Percentiles rank a stretch among this genome's conserved stretches.
Evolutionary conservation across 2,329 filamentous ascomycete species (phyloP).

Genomic region (Epicoccum nigrum): DNA sequence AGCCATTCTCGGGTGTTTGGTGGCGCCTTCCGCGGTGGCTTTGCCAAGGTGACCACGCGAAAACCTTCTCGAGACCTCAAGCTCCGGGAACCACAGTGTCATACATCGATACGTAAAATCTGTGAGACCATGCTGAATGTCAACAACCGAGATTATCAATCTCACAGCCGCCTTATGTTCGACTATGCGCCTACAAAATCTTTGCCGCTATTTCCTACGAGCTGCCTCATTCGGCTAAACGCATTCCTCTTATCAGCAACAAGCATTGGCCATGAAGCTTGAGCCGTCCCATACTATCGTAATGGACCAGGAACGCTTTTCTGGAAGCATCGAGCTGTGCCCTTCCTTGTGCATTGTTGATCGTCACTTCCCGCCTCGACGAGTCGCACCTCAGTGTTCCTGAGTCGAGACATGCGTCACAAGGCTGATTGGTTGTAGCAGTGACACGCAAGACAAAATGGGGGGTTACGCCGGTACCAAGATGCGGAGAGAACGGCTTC

Average conservation of each 20-base stretch:
- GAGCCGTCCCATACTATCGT: conserved; percentile 10
- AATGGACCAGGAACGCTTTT: neutral
- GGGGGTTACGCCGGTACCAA: conserved; percentile 9
- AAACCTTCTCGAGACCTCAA: neutral
- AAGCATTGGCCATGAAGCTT: conserved; percentile 35
- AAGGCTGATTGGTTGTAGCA: neutral
- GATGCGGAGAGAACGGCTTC: conserved; percentile 3
- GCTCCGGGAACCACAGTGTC: too few species aligned
- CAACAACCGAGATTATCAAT: neutral
- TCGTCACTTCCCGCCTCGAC: conserved; percentile 4
- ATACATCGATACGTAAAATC: neutral
- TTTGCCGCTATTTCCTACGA: conserved; percentile 10
- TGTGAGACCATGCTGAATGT: neutral
- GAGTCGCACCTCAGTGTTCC: neutral
- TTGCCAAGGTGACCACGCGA: neutral
- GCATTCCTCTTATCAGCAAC: conserved; percentile 22
- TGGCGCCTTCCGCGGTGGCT: too few species aligned
- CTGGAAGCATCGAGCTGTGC: neutral
- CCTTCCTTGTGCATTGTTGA: neutral
- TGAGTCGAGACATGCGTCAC: neutral
- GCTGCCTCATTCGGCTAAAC: conserved; percentile 30
- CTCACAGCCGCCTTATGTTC: neutral
- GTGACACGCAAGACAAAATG: neutral
- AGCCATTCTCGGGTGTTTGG: too few species aligned
- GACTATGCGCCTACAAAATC: neutral